A percentile compares a stretch with the other conserved stretches of the same genome.
Conservation (phyloP, 1,139 yeast species). For the Candida frijolesensis region DNA sequence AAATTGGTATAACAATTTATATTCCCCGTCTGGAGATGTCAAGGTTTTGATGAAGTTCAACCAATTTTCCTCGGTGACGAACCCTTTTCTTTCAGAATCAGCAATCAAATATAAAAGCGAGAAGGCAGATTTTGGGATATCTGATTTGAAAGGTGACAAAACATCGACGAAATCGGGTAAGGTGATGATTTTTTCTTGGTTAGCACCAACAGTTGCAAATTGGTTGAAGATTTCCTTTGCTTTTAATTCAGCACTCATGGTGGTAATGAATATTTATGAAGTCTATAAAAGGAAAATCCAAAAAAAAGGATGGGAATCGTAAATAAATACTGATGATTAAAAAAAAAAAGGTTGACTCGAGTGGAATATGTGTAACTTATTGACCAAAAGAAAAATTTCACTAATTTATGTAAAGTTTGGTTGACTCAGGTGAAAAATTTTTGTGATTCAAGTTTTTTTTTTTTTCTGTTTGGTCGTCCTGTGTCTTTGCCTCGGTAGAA, state of each 20-base stretch:
- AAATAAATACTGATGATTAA: background rate
- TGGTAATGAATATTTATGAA: background rate
- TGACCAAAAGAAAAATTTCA: background rate
- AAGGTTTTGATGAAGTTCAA: conserved; percentile 56
- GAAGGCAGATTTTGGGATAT: conserved; percentile 42
- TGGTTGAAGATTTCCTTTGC: conserved; percentile 45
- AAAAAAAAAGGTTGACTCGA: background rate
- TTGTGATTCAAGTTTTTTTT: background rate
- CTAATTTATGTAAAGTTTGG: background rate
- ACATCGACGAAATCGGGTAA: conserved; percentile 43
- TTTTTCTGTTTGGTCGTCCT: background rate
- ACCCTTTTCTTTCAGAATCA: conserved; percentile 65
- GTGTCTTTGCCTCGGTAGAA: conserved; percentile 1
- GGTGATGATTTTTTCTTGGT: conserved; percentile 24
- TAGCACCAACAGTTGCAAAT: conserved; percentile 34
- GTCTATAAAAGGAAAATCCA: background rate
- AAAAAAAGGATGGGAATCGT: background rate
- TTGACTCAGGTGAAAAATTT: conserved; percentile 4
- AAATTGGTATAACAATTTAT: conserved; percentile 55
- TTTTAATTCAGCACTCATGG: conserved; percentile 25
- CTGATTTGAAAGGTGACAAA: conserved; percentile 46
- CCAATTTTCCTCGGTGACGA: conserved; percentile 61
- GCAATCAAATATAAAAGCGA: conserved; percentile 64
- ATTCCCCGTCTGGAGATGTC: conserved; percentile 58
- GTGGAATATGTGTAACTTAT: background rate